These are phyloP conservation scores for Phytopythium sindhum DNA, from an alignment of 352 stramenopile species.

Conservation along the genomic window DNA sequence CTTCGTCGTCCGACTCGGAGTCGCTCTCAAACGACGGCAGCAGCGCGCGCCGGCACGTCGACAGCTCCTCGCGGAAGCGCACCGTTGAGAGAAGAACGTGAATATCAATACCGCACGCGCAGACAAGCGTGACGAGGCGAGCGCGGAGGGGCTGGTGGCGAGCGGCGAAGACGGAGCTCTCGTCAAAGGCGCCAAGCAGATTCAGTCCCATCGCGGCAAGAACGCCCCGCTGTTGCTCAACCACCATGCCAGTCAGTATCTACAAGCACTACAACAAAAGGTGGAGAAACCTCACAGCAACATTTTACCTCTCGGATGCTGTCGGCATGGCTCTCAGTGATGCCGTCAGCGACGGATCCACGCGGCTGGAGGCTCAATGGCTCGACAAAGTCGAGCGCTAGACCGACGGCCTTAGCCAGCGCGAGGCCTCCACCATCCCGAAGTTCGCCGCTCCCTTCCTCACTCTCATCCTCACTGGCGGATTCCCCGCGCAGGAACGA, in stretches of 20 bases:
- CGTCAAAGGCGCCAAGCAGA: background rate
- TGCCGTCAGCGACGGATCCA: conserved; percentile 1
- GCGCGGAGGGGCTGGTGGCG: conserved; percentile 4
- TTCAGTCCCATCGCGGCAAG: background rate
- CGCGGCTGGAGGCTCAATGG: conserved; percentile 20
- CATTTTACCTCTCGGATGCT: conserved; percentile 2
- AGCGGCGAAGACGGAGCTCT: background rate
- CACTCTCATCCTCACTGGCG: conserved; percentile 1
- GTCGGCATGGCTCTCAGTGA: conserved; percentile 16
- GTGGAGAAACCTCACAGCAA: background rate
- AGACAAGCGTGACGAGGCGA: conserved; percentile 24
- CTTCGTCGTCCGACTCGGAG: conserved; percentile 23
- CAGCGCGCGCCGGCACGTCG: conserved; percentile 29
- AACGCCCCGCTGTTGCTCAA: background rate
- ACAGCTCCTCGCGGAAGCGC: conserved; percentile 56
- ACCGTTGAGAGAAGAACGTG: conserved; percentile 42
- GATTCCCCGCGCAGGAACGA: conserved; percentile 1
- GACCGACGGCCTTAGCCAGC: conserved; percentile 10
- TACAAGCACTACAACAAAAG: background rate
- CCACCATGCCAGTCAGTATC: conserved; percentile 7
- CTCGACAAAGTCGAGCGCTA: conserved; percentile 29
- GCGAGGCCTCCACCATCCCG: conserved; percentile 1
- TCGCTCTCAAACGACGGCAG: conserved; percentile 36
- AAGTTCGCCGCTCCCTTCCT: background rate
- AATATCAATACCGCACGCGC: conserved; percentile 29